These are phyloP conservation scores for Diospyros kaki DNA, from an alignment of 148 eudicot species.

Conservation along the genomic window DNA sequence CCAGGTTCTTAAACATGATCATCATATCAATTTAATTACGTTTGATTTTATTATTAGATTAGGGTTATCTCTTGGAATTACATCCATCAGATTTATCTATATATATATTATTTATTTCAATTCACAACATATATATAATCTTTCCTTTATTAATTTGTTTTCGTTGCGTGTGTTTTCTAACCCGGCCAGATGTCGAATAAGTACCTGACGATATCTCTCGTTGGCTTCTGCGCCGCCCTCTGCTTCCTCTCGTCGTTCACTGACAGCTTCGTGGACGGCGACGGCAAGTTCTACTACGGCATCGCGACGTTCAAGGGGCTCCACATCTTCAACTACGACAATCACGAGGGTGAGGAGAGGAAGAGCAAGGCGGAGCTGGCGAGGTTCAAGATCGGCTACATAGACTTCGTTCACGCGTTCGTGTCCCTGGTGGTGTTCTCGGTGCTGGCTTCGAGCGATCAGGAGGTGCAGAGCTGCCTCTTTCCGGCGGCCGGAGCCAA, in stretches of 20 bases:
- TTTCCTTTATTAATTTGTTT: no score
- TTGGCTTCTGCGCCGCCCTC: slow-evolving; percentile 22
- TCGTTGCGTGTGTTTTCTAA: no score
- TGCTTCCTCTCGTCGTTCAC: slow-evolving; percentile 65
- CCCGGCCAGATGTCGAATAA: slow-evolving; percentile 11
- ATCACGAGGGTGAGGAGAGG: slow-evolving; percentile 4
- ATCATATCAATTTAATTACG: no score
- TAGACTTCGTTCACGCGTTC: slow-evolving; percentile 50
- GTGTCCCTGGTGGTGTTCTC: slow-evolving; percentile 45
- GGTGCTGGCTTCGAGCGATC: slow-evolving; percentile 36
- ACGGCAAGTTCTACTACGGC: slow-evolving; percentile 48
- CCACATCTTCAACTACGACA: slow-evolving; percentile 33
- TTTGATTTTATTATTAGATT: slow-evolving; percentile 14
- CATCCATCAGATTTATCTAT: no score
- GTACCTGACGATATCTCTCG: slow-evolving; percentile 34
- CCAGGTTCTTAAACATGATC: no score
- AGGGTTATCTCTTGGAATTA: no score
- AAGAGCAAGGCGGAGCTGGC: slow-evolving; percentile 6
- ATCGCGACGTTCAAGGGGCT: slow-evolving; percentile 48
- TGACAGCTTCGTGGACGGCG: slow-evolving; percentile 39
- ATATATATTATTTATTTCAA: no score
- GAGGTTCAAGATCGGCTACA: slow-evolving; percentile 23
- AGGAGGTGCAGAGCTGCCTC: slow-evolving; percentile 40
- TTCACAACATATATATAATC: no score
- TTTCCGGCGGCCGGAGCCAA: slow-evolving; percentile 40